Evolutionary conservation across 129 eudicot genomes (phyloP), one percentile per base, ranked within the genome.

Genomic region (Centella asiatica): DNA sequence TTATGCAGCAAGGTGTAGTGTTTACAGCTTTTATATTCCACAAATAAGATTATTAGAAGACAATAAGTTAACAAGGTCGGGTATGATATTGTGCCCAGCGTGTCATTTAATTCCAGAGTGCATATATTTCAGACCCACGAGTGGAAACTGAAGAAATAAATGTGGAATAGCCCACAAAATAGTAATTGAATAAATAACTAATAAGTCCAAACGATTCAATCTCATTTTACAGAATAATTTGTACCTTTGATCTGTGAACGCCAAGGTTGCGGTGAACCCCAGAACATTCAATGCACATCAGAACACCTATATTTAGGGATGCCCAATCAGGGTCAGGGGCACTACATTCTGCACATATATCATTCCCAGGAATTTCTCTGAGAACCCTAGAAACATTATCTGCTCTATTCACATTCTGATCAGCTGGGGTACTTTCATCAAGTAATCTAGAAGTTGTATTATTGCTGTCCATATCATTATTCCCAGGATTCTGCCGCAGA

Each of bases 211-310:
- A 74, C 22, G 20, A 71, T 34, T 24, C 20, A 39, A 37, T 39
- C 13, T 0, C 17, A 23, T 9, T 62, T 8, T 17, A 0, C 31
- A 27, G 19, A 14, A 13, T 29, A 48, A 28, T 32, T 26, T 53
- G 58, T 57, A 93, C 99, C 99, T 93, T 92, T 66, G 99, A 93
- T 75, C 88, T 80, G 69, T 93, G 99, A 78, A 93, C 99, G 59
- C 99, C 99, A 56, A 93, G 95, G 79, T 93, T 93, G n/a, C 99
- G 86, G 62, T 93, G 99, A 60, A 85, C 83, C 57, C 96, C 96
- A 39, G 99, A 93, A 81, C 99, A 93, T 68, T 82, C 92, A 44
- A 93, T 93, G 77, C 99, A 93, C 74, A 93, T 82, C 66, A 93
- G 79, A 54, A 93, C 77, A 47, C 99, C 99, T 58, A 93, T 81